A percentile compares a stretch with the other conserved stretches of the same genome.
phyloP scores from a whole-genome alignment of 1,284 basidiomycete genomes.

The Cutaneotrichosporon cavernicola region DNA sequence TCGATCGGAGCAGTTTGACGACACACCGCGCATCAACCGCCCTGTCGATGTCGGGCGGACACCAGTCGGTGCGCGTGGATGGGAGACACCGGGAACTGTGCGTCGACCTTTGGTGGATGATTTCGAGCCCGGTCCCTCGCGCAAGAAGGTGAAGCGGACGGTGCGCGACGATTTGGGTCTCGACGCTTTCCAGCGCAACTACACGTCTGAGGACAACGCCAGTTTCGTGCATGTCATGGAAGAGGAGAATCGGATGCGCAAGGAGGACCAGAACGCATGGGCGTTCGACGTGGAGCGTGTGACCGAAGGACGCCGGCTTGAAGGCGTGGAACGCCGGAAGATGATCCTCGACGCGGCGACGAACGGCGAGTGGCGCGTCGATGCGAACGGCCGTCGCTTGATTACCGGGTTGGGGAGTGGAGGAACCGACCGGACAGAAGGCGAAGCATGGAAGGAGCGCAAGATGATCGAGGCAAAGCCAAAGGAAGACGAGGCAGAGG shows the following conservation, averaged over 20 bases:
- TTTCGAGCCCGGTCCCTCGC: slow-evolving; percentile 11
- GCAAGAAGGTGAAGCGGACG: slow-evolving; percentile 7
- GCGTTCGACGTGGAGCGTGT: slow-evolving; percentile 83
- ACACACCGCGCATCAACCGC: slow-evolving; percentile 43
- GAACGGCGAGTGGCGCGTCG: slow-evolving; percentile 40
- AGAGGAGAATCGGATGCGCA: slow-evolving; percentile 73
- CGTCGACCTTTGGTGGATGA: slow-evolving; percentile 19
- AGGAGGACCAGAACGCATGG: slow-evolving; percentile 75
- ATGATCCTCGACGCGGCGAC: slow-evolving; percentile 50
- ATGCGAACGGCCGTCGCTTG: slow-evolving; percentile 41
- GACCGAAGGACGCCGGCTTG: slow-evolving; percentile 60
- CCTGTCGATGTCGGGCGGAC: slow-evolving; percentile 26
- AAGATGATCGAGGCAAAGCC: slow-evolving; percentile 14
- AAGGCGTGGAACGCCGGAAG: slow-evolving; percentile 50
- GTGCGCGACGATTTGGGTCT: slow-evolving; percentile 60
- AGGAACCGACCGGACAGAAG: slow-evolving; percentile 33
- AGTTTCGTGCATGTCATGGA: slow-evolving; percentile 87
- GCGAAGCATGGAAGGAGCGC: slow-evolving; percentile 43
- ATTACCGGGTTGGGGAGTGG: slow-evolving; percentile 43
- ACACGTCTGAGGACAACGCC: slow-evolving; percentile 93
- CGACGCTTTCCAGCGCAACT: slow-evolving; percentile 81
- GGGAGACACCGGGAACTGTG: slow-evolving; percentile 42
- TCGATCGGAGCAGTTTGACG: slow-evolving; percentile 17
- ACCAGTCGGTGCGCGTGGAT: slow-evolving; percentile 45
- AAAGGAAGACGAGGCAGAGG: not conserved